Percentiles rank a stretch among this genome's conserved stretches.
phyloP scores from a whole-genome alignment of 257 asterid species.

The Solanum medicagineum region DNA sequence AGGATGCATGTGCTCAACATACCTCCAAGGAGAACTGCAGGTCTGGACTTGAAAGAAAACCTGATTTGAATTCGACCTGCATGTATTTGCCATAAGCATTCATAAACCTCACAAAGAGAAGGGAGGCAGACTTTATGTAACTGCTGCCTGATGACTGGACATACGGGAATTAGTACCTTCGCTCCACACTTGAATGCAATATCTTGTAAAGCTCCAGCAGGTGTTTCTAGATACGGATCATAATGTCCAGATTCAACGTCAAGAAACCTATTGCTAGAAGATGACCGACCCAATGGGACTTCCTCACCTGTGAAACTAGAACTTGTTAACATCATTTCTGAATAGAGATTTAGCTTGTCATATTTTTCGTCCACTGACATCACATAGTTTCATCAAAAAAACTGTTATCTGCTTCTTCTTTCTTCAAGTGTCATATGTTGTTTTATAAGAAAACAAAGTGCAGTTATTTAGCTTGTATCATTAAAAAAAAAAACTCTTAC shows the following conservation, averaged over 20 bases:
- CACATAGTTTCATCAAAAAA: background rate
- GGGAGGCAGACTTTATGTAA: background rate
- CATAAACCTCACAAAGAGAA: slow-evolving; percentile 4
- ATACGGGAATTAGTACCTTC: slow-evolving; percentile 40
- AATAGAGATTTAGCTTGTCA: background rate
- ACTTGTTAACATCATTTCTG: background rate
- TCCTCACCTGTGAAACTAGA: slow-evolving; percentile 46
- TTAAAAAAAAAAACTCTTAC: background rate
- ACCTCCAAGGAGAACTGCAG: slow-evolving; percentile 79
- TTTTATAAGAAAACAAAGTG: background rate
- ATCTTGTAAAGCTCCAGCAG: slow-evolving; percentile 58
- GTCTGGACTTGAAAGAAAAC: slow-evolving; percentile 34
- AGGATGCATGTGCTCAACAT: background rate
- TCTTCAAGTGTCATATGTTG: background rate
- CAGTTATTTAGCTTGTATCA: background rate
- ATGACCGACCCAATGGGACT: slow-evolving; percentile 37
- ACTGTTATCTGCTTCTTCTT: background rate
- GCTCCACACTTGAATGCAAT: slow-evolving; percentile 85
- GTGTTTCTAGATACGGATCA: slow-evolving; percentile 54
- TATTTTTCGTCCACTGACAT: background rate
- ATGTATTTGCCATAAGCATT: slow-evolving; percentile 19
- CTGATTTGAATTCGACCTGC: slow-evolving; percentile 76
- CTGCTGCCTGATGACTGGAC: background rate
- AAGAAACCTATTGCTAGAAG: slow-evolving; percentile 43
- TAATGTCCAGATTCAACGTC: slow-evolving; percentile 76